These are phyloP conservation scores for Sarcomyxa edulis DNA, from an alignment of 768 basidiomycete genomes.

Conservation along the genomic window DNA sequence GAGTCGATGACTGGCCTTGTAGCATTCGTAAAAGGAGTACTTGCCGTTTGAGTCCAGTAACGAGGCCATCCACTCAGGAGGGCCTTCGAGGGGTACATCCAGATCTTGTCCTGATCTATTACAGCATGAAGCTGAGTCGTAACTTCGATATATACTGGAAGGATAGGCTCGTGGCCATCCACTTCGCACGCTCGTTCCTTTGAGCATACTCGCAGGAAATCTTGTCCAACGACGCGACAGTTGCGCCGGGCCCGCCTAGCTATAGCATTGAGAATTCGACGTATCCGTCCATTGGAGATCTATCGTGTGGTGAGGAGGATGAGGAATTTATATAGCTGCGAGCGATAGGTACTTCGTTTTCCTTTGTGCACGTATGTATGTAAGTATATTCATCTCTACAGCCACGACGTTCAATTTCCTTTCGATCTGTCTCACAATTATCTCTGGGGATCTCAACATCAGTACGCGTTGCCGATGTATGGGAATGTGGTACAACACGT, in stretches of 20 bases:
- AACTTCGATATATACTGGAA: too few species aligned
- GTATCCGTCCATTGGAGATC: background rate
- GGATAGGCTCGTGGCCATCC: background rate
- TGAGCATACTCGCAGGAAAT: background rate
- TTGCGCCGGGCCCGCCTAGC: constrained; percentile 5
- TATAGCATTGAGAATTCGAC: constrained; percentile 1
- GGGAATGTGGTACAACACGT: too few species aligned
- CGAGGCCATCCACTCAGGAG: too few species aligned
- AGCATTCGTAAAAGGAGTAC: too few species aligned
- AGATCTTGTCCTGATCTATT: too few species aligned
- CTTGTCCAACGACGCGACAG: background rate
- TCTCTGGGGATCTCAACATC: background rate
- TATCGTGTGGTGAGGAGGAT: background rate
- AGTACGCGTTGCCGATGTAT: too few species aligned
- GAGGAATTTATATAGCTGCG: background rate
- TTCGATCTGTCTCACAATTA: background rate
- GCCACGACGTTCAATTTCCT: background rate
- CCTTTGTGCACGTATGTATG: background rate
- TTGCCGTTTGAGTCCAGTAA: too few species aligned
- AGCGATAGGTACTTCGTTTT: background rate
- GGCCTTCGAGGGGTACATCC: too few species aligned
- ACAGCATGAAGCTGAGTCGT: too few species aligned
- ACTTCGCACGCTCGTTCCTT: background rate
- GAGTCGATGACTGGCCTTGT: too few species aligned
- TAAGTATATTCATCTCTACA: background rate